Evolutionary conservation across 306 rosid species (phyloP), one percentile per base, ranked within the genome.

Genomic region (Astragalus glycyphyllos): DNA sequence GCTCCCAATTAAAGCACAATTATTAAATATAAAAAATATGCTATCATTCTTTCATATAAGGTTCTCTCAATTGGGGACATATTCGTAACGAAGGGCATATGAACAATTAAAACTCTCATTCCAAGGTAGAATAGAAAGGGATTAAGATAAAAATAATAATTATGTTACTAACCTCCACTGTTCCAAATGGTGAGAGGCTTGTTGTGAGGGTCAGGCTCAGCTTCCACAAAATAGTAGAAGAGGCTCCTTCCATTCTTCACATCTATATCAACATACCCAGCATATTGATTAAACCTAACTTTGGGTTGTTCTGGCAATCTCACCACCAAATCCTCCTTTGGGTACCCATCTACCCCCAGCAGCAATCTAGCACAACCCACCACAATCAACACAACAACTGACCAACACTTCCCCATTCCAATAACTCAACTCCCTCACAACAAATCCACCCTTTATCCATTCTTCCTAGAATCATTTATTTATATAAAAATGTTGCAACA

Each of bases 141-240:
- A 20, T 20, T 1, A 20, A 20, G 23, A 20, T 20, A 20, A 20
- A 20, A 20, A 20, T 20, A 20, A 20, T 20, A 20, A 20, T 20
- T 20, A 20, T 20, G 23, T 26, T 40, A 40, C 11, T 7, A 7
- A 40, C 98, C 98, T 90, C 98, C 98, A 86, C 90, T 90, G 82
- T 90, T 96, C 97, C 98, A 93, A 57, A 93, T 91, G 51, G 90
- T 16, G 48, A 93, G 88, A 12, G 98, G 86, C 45, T 84, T 89
- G n/a, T 72, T 72, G 49, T 83, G 50, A 77, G 86, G 70, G 7
- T 71, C 68, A 0, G 65, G 62, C 0, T 88, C 84, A 64, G 97
- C 98, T 68, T 93, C 97, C 44, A 83, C 96, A 74, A 92, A 92
- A 73, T 92, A 92, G 70, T 92, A 92, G 77, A 92, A 92, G 57